Conservation (phyloP, 768 basidiomycete genomes). For the Glaciozyma antarctica region DNA sequence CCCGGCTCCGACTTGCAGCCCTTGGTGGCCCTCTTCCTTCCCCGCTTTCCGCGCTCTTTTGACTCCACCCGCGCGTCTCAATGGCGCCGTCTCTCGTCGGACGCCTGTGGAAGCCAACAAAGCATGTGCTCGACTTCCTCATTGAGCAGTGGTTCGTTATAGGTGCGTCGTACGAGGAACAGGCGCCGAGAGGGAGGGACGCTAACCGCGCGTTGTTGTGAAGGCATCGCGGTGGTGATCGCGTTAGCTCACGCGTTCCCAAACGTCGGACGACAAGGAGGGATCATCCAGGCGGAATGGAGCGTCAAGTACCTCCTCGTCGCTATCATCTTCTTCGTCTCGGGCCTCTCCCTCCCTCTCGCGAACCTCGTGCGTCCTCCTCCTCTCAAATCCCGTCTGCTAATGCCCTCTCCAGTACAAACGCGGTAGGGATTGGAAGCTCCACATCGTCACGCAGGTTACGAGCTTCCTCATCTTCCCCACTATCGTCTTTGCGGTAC, state of each 20-base stretch:
- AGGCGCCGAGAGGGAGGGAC: no score
- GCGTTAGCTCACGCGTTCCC: conserved; percentile 32
- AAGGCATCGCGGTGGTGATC: conserved; percentile 14
- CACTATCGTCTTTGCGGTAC: conserved; percentile 36
- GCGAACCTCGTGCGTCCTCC: conserved; percentile 29
- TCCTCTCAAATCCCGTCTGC: neutral
- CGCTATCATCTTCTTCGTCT: conserved; percentile 37
- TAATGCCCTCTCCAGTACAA: conserved; percentile 7
- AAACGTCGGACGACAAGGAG: conserved; percentile 35
- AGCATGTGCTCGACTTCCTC: neutral
- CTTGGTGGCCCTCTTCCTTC: neutral
- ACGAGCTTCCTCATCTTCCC: conserved; percentile 38
- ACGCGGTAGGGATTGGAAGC: conserved; percentile 32
- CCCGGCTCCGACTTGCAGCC: no score
- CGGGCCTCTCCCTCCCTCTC: conserved; percentile 36
- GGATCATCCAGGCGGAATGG: conserved; percentile 33
- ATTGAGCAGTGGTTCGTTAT: conserved; percentile 15
- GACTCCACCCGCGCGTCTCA: neutral
- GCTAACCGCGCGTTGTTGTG: no score
- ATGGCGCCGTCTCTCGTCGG: neutral
- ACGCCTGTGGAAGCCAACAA: neutral
- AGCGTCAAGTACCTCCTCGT: conserved; percentile 37
- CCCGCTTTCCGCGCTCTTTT: neutral
- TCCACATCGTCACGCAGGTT: conserved; percentile 37
- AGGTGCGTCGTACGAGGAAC: neutral